These are phyloP conservation scores for Suhomyces pyralidae DNA, from an alignment of 805 yeast genomes.

Conservation along the genomic window DNA sequence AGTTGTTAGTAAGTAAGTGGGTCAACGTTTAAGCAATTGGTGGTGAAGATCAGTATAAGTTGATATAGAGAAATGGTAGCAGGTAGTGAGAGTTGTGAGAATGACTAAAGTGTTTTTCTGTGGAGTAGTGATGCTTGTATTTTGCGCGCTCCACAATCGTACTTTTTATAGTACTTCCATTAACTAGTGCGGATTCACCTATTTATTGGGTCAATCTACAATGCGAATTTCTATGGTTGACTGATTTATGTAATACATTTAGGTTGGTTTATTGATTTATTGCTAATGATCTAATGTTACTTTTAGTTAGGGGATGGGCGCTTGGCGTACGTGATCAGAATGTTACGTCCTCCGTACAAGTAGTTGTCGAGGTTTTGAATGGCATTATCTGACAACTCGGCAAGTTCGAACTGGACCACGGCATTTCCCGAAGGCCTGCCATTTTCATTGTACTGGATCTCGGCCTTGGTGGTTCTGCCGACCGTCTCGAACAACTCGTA, in stretches of 20 bases:
- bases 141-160: not conserved
- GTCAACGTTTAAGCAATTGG: too few species aligned
- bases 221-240: too few species aligned
- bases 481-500: slow-evolving; percentile 82
- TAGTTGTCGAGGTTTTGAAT: slow-evolving; percentile 73
- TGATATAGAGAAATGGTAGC: too few species aligned
- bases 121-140: not conserved
- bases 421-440: slow-evolving; percentile 82
- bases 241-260: too few species aligned
- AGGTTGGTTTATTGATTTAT: too few species aligned
- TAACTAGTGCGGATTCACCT: too few species aligned
- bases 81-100: not conserved
- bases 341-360: slow-evolving; percentile 77
- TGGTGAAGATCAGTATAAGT: too few species aligned
- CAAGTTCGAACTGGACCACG: slow-evolving; percentile 71
- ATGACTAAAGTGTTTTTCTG: not conserved
- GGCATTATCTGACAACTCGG: slow-evolving; percentile 69
- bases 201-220: too few species aligned
- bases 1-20: not conserved
- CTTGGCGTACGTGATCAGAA: slow-evolving; percentile 66
- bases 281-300: not conserved
- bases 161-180: too few species aligned
- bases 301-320: slow-evolving; percentile 6
- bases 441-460: slow-evolving; percentile 53
- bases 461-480: slow-evolving; percentile 74